phyloP scores from a whole-genome alignment of 208 protist genomes.

The Trypanosoma cruzi region DNA sequence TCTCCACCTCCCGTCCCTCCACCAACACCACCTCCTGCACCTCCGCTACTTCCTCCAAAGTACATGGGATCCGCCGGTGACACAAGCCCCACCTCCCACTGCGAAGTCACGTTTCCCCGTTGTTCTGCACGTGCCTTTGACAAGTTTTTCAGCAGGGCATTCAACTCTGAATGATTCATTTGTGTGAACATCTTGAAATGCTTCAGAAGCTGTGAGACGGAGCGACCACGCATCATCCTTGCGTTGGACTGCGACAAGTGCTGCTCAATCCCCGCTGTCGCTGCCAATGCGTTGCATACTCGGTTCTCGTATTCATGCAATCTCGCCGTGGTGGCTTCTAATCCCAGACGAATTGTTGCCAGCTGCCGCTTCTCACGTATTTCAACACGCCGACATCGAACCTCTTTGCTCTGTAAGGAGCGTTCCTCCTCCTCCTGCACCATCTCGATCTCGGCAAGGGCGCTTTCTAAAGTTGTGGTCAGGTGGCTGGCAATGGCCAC shows the following conservation, averaged over 20 bases:
- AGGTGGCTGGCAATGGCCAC: constrained; percentile 41
- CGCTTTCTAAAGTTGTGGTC: constrained; percentile 47
- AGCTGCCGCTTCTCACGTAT: constrained; percentile 73
- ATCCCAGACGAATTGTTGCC: constrained; percentile 71
- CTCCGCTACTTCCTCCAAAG: constrained; percentile 35
- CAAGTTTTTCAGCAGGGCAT: constrained; percentile 53
- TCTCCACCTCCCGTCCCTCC: no score
- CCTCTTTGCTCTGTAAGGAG: constrained; percentile 49
- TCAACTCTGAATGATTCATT: constrained; percentile 50
- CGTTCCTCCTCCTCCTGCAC: constrained; percentile 56
- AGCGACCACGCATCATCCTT: constrained; percentile 71
- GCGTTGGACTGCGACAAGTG: constrained; percentile 84
- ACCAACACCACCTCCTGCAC: constrained; percentile 17
- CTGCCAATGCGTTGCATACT: constrained; percentile 79
- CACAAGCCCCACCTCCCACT: constrained; percentile 60
- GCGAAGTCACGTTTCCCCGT: constrained; percentile 49
- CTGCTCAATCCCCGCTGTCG: constrained; percentile 88
- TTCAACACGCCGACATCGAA: constrained; percentile 72
- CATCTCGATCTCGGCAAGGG: constrained; percentile 47
- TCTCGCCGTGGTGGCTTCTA: constrained; percentile 70
- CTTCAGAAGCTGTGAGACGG: constrained; percentile 72
- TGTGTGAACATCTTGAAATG: constrained; percentile 74
- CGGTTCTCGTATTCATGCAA: constrained; percentile 83
- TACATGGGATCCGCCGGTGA: constrained; percentile 64
- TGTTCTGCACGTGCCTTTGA: constrained; percentile 64